These are phyloP conservation scores for Prosopis cineraria DNA, from an alignment of 306 rosid genomes.

Conservation along the genomic window DNA sequence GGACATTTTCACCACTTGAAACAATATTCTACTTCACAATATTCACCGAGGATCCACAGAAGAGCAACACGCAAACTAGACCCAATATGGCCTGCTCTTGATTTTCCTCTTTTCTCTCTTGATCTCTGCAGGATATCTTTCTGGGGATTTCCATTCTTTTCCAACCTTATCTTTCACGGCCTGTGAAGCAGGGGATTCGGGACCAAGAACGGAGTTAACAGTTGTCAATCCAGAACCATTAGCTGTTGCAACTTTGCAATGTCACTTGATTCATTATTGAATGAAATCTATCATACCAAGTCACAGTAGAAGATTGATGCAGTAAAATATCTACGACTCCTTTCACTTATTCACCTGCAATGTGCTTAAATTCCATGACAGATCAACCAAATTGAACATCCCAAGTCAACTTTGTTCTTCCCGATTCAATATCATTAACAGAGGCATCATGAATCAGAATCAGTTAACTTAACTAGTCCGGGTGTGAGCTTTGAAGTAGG, in stretches of 20 bases:
- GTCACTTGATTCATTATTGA: too few species aligned
- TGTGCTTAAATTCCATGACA: too few species aligned
- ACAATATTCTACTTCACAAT: slow-evolving; percentile 35
- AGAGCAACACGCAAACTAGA: slow-evolving; percentile 79
- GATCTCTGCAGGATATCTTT: slow-evolving; percentile 68
- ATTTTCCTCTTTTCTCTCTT: slow-evolving; percentile 75
- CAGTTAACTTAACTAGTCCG: too few species aligned
- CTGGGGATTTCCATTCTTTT: slow-evolving; percentile 88
- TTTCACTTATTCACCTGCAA: too few species aligned
- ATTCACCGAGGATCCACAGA: slow-evolving; percentile 56
- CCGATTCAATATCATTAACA: too few species aligned
- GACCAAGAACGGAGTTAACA: slow-evolving; percentile 57
- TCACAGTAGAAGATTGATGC: too few species aligned
- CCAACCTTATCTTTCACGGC: slow-evolving; percentile 44
- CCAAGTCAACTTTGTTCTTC: too few species aligned
- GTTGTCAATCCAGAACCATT: slow-evolving; percentile 44
- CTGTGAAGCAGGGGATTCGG: slow-evolving; percentile 51
- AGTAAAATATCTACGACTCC: too few species aligned
- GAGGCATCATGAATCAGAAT: too few species aligned
- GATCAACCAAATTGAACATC: too few species aligned
- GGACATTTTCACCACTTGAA: slow-evolving; percentile 1
- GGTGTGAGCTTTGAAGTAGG: too few species aligned
- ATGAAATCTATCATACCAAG: too few species aligned
- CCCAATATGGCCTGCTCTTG: slow-evolving; percentile 84
- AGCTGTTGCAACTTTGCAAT: slow-evolving; percentile 29